These are phyloP conservation scores for Pleurotus platypus DNA, from an alignment of 768 basidiomycete genomes.

Conservation along the genomic window DNA sequence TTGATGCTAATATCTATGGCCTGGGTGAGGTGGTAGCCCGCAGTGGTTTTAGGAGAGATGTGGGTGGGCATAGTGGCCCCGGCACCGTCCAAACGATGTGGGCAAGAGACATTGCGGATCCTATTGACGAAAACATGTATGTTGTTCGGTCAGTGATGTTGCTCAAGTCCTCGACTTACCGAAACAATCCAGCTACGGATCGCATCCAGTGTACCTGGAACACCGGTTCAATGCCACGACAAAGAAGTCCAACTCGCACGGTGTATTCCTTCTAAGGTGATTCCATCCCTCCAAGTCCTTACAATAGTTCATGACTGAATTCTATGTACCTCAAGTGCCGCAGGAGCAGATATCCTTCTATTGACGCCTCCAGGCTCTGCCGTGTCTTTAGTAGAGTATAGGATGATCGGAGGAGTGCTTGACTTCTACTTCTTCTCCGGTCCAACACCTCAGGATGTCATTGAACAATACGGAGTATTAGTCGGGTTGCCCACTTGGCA, in stretches of 20 bases:
- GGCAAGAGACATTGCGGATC: conserved; percentile 61
- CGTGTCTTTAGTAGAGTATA: conserved; percentile 67
- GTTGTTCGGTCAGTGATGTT: conserved; percentile 16
- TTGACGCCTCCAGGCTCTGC: conserved; percentile 51
- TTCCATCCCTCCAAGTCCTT: neutral
- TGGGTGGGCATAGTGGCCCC: conserved; percentile 41
- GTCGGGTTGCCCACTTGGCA: conserved; percentile 56
- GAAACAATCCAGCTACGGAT: conserved; percentile 50
- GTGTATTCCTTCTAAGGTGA: conserved; percentile 71
- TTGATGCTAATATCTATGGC: conserved; percentile 72
- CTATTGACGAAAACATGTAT: conserved; percentile 64
- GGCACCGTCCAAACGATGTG: conserved; percentile 69
- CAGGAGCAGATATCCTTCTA: conserved; percentile 70
- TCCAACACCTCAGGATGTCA: conserved; percentile 41
- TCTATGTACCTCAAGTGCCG: conserved; percentile 36
- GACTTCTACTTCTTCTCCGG: conserved; percentile 80
- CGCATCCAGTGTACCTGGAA: conserved; percentile 70
- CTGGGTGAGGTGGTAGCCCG: conserved; percentile 70
- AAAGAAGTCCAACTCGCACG: conserved; percentile 58
- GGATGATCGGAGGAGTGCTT: conserved; percentile 69
- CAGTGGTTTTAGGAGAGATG: conserved; percentile 64
- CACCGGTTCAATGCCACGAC: conserved; percentile 59
- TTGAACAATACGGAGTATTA: conserved; percentile 52
- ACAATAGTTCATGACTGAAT: neutral
- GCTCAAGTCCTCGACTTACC: no score